Evolutionary conservation across 1,139 yeast species (phyloP).

Genomic region (Yueomyces sp.): DNA sequence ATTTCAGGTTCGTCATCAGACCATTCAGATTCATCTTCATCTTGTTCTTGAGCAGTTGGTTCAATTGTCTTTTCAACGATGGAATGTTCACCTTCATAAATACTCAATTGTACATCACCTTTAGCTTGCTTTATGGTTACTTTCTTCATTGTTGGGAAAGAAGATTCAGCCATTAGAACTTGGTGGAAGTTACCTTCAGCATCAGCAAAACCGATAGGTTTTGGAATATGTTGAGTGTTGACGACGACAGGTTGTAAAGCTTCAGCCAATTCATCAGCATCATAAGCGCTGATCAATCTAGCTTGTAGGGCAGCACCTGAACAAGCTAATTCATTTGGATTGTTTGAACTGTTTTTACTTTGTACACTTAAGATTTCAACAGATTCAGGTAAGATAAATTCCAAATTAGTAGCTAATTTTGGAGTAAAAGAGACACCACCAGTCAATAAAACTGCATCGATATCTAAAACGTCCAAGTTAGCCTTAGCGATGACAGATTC

Average conservation of each 20-base stretch:
- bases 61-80: conserved; percentile 69
- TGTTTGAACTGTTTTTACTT: conserved; percentile 62
- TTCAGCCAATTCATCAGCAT: conserved; percentile 75
- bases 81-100: conserved; percentile 76
- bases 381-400: conserved; percentile 66
- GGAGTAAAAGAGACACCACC: conserved; percentile 95
- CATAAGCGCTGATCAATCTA: conserved; percentile 65
- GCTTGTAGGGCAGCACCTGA: conserved; percentile 99
- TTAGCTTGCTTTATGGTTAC: conserved; percentile 52
- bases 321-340: conserved; percentile 77
- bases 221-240: conserved; percentile 76
- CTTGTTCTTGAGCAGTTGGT: conserved; percentile 44
- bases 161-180: conserved; percentile 71
- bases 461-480: conserved; percentile 68
- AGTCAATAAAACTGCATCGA: conserved; percentile 81
- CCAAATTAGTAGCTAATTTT: conserved; percentile 69
- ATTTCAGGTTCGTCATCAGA: conserved; percentile 69
- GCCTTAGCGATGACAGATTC: conserved; percentile 72
- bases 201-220: conserved; percentile 77
- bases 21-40: conserved; percentile 47
- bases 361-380: conserved; percentile 70
- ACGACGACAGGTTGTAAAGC: conserved; percentile 77
- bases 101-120: conserved; percentile 52
- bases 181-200: conserved; percentile 63
- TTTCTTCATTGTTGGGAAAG: conserved; percentile 82